phyloP scores from a whole-genome alignment of 139 green algal genomes.

The Penium margaritaceum region DNA sequence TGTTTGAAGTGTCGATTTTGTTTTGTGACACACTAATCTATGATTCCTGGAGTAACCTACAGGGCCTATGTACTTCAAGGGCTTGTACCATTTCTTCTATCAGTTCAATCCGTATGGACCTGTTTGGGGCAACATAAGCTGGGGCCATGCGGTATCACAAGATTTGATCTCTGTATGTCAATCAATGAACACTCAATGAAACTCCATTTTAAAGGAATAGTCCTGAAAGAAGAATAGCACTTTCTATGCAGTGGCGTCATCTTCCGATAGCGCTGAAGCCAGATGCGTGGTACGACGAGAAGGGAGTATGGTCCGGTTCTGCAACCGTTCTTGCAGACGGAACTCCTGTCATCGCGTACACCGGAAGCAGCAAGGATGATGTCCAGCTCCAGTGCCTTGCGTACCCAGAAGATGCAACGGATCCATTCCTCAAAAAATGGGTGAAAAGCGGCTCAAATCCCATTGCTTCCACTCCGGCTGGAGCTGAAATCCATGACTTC shows the following conservation, averaged over 20 bases:
- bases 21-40: neutral
- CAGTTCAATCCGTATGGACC: slow-evolving; percentile 31
- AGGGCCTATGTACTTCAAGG: slow-evolving; percentile 23
- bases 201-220: neutral
- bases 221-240: neutral
- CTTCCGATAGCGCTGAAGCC: slow-evolving; percentile 26
- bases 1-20: no score
- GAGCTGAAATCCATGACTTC: slow-evolving; percentile 26
- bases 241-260: slow-evolving; percentile 25
- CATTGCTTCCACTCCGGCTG: slow-evolving; percentile 2
- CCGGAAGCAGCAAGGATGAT: slow-evolving; percentile 3
- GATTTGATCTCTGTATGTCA: slow-evolving; percentile 23
- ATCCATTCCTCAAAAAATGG: slow-evolving; percentile 26
- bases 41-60: neutral
- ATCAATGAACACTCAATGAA: no score
- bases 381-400: slow-evolving; percentile 26
- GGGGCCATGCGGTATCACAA: slow-evolving; percentile 27
- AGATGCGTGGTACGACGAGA: slow-evolving; percentile 41
- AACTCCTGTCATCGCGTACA: slow-evolving; percentile 21
- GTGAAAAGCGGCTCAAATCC: slow-evolving; percentile 24
- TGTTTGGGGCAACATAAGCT: slow-evolving; percentile 36
- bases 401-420: neutral
- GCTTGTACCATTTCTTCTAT: slow-evolving; percentile 34
- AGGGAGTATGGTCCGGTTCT: slow-evolving; percentile 33
- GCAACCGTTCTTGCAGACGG: slow-evolving; percentile 20